Percentiles rank a stretch among this genome's conserved stretches.
Evolutionary conservation across 2,329 filamentous ascomycete species (phyloP).

Genomic region (Ceratocystis harringtonii): DNA sequence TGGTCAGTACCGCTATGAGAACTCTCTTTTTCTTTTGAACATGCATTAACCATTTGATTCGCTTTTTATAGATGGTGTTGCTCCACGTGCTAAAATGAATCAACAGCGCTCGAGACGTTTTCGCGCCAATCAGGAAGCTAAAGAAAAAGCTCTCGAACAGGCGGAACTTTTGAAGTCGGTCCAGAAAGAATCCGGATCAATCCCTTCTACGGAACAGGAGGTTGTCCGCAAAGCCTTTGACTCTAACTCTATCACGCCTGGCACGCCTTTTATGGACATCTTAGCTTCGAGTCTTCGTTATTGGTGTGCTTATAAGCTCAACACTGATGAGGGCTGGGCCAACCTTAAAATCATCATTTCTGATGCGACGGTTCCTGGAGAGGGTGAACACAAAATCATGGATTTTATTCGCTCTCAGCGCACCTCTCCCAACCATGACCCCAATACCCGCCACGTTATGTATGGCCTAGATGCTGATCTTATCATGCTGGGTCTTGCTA

Average conservation of each 20-base stretch:
- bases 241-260: conserved; percentile 72
- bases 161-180: conserved; percentile 74
- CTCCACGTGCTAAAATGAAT: conserved; percentile 98
- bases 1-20: conserved; percentile 37
- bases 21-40: conserved; percentile 11
- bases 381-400: conserved; percentile 99
- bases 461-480: conserved; percentile 96
- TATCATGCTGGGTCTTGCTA: conserved; percentile 95
- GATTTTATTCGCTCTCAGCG: conserved; percentile 90
- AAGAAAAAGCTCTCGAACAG: conserved; percentile 86
- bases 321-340: conserved; percentile 90
- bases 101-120: conserved; percentile 95
- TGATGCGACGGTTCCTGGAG: conserved; percentile 90
- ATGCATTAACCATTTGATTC: conserved; percentile 7
- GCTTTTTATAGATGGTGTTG: conserved; percentile 63
- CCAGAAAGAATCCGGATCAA: conserved; percentile 53
- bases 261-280: conserved; percentile 97
- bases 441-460: conserved; percentile 94
- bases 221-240: conserved; percentile 85
- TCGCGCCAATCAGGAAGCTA: conserved; percentile 81
- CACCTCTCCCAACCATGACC: conserved; percentile 77
- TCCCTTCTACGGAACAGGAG: conserved; percentile 30
- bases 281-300: conserved; percentile 80
- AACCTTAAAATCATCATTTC: conserved; percentile 97
- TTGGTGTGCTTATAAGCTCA: conserved; percentile 95